Conservation (phyloP, 2,329 filamentous ascomycete genomes). For the Stagonosporopsis rhizophila region DNA sequence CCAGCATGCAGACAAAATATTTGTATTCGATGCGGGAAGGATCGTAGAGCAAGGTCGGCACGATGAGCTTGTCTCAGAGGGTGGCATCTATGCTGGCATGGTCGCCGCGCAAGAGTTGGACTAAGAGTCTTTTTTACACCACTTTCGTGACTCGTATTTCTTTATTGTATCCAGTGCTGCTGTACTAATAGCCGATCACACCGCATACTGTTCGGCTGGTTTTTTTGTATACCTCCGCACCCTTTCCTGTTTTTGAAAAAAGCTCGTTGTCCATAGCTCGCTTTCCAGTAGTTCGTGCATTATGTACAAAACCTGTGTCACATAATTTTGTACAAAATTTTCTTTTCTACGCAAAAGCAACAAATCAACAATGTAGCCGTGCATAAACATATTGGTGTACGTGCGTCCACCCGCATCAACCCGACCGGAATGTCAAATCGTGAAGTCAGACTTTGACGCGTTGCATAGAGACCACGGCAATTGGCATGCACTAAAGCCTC, state of each 20-base stretch:
- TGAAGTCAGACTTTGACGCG: constrained; percentile 8
- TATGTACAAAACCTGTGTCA: not conserved
- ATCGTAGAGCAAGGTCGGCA: constrained; percentile 70
- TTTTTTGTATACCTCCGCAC: not conserved
- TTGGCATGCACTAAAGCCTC: constrained; percentile 25
- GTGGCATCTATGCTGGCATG: constrained; percentile 48
- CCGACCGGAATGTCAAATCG: constrained; percentile 9
- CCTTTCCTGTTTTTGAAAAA: constrained; percentile 1
- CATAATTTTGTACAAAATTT: not conserved
- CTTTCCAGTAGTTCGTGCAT: not conserved
- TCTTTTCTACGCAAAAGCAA: not conserved
- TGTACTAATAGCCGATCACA: not conserved
- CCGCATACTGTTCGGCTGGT: not conserved
- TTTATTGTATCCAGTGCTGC: not conserved
- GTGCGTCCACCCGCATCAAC: not conserved
- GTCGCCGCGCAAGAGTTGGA: constrained; percentile 47
- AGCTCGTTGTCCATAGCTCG: not conserved
- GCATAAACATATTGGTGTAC: not conserved
- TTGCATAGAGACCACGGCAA: not conserved
- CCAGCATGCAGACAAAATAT: constrained; percentile 80
- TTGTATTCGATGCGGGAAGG: constrained; percentile 73
- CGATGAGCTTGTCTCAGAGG: constrained; percentile 59
- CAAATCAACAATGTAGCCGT: not conserved
- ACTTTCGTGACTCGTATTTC: not conserved
- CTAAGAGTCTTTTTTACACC: constrained; percentile 21